Evolutionary conservation across 2,329 filamentous ascomycete genomes (phyloP), one percentile per base, ranked within the genome.

Genomic region (Botrytis paeoniae): DNA sequence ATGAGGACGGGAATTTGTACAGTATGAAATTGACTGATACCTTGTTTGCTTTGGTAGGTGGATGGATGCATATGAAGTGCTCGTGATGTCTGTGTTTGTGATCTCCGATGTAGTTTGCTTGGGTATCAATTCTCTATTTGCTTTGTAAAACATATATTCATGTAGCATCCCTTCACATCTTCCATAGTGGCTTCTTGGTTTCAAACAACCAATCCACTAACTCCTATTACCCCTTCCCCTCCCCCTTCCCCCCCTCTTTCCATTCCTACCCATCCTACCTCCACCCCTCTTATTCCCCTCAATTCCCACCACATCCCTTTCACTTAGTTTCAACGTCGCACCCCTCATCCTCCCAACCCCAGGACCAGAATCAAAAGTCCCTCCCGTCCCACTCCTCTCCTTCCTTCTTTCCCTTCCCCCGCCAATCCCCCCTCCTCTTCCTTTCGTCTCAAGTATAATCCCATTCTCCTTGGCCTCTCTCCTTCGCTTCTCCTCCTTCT

Each of bases 391-490:
- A 70, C 80, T 76, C 74, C 79, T 73, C 69, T 81, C 85, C 71
- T 83, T 84, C 71, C 81, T 84, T 73, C 71, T 61, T 41, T 88
- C 84, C 81, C 89, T 84, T 75, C 89, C 85, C 82, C 87, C 83
- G 80, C 81, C 81, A 80, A 81, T 81, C 76, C 78, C 80, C 69
- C 80, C 76, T 74, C 79, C 73, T 65, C 81, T 85, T 71, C 83
- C 84, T 73, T 81, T 83, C 75, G 85, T 86, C 85, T 98, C 96
- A 48, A 98, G 84, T 66, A 98, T 90, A 78, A 98, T 91, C 9
- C 95, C 96, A 78, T 95, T 97, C 85, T 98, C 95, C 79, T 87
- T 89, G 2, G 96, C 96, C 81, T 97, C 93, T 59, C 85, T 86
- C 54, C 95, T 86, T 69, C 95, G 85, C 84, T 88, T 92, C 20